Base-by-base conservation (phyloP, 129 eudicot species). In the Solidago caesia region DNA sequence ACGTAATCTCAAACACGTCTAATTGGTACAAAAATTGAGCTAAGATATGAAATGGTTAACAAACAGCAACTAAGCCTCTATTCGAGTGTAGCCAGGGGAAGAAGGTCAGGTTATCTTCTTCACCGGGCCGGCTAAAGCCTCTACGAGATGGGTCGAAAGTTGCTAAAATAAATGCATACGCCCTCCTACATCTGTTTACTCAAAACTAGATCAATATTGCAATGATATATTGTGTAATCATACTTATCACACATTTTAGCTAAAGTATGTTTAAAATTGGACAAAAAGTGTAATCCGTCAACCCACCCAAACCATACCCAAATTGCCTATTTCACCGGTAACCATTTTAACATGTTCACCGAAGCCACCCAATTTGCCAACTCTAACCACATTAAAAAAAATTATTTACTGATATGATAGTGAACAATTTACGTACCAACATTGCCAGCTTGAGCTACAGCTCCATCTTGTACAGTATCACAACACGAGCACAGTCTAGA, bases 401-500 rank as follows among this genome's bases (percentile, higher is more conserved):
- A 56, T 6, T 27, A 57, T 21, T 44, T 55, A 5, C 13, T 8
- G 4, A 71, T 8, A 16, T 7, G 44, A 70, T 27, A 13, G 13
- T 6, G 6, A 60, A 55, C 8, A 4, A 70, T 15, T 70, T 70
- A 77, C 76, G 1, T 55, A 79, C 82, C 83, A 73, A 48, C 75
- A 8, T 73, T 60, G 66, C 79, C 74, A 46, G 70, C 57, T 45
- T 68, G 63, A 43, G 79, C 69, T 16, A 73, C 63, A 4, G 60
- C 70, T 66, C 75, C 75, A 57, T 73, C 79, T 47, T 79, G 75
- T 66, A 55, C 63, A 13, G 83, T 66, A 47, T 58, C 70, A 41
- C 83, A 79, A 67, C 83, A 79, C 1, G 79, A 72, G 67, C 83
- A 79, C 79, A 79, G 45, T 67, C 49, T 66, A 29, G 83, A 79